Evolutionary conservation across 306 rosid genomes (phyloP), one percentile per base, ranked within the genome.

Genomic region (Pyrus communis): DNA sequence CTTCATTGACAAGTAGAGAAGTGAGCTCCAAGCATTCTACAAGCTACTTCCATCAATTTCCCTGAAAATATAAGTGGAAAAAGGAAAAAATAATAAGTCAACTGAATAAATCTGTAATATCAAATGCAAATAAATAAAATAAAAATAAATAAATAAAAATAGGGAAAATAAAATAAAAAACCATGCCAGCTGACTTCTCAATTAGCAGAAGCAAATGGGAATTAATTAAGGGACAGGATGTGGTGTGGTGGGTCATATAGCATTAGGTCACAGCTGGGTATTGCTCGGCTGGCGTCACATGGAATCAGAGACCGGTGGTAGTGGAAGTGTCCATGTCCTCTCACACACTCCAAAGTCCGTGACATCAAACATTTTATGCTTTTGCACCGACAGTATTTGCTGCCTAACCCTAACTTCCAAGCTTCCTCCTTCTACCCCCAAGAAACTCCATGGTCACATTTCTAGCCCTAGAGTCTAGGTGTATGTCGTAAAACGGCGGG

Each of bases 11-110:
- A 87, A n/a, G 91, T 79, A 81, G 93, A 76, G 86, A 90, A 83
- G 69, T 77, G 83, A 81, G 88, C 84, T 86, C 93, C 98, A 73
- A 94, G 83, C 96, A 91, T 81, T 55, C 84, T 83, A 82, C 98
- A 94, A 1, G 96, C 88, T 55, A 88, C 82, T 84, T 94, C 93
- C 87, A 89, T 79, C 91, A 93, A 83, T 65, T 85, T 93, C 81
- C 98, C 98, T 93, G 94, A 64, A 74, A 66, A 80, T 74, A 79
- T 67, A 55, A 77, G 80, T 49, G 23, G 9, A 49, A 67, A 76
- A 74, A 13, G 13, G n/a, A 61, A 15, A 79, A 80, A 75, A 60
- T 54, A 61, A 15, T 60, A 11, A 69, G 85, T 79, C 80, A 60
- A 80, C 75, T 19, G 31, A 57, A 15, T 4, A n/a, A 38, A 4